Evolutionary conservation across 805 yeast species (phyloP).

Genomic region (Ogataea neopini): DNA sequence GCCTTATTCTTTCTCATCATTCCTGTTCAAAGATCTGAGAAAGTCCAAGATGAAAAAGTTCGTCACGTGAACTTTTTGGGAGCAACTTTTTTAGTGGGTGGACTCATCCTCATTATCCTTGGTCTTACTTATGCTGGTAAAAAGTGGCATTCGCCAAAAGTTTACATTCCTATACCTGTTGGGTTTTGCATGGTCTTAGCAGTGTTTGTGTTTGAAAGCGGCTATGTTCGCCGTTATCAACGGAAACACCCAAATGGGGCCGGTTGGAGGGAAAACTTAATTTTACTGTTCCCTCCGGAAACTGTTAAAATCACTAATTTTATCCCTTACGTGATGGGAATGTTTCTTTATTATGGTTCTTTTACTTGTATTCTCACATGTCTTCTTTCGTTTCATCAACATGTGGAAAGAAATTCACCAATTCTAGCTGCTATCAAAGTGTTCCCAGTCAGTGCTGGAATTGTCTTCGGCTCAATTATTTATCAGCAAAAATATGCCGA

Average conservation of each 20-base stretch:
- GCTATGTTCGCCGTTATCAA: constrained; percentile 45
- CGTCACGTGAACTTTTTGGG: constrained; percentile 28
- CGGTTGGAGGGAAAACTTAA: constrained; percentile 24
- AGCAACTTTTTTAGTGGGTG: constrained; percentile 33
- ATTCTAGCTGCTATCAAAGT: constrained; percentile 40
- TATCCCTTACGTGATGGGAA: constrained; percentile 17
- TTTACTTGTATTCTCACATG: constrained; percentile 13
- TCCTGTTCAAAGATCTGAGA: constrained; percentile 32
- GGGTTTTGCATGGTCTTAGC: constrained; percentile 36
- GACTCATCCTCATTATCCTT: constrained; percentile 40
- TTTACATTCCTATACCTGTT: constrained; percentile 43
- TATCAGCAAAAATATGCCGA: constrained; percentile 17
- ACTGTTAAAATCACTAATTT: constrained; percentile 26
- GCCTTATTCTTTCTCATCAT: constrained; percentile 29
- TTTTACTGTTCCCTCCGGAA: constrained; percentile 27
- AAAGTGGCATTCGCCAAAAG: constrained; percentile 41
- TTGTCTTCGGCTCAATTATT: constrained; percentile 31
- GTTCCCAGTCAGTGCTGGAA: constrained; percentile 37
- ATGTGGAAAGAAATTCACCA: constrained; percentile 33
- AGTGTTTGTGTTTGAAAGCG: constrained; percentile 37
- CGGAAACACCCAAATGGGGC: constrained; percentile 39
- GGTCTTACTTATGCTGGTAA: constrained; percentile 50
- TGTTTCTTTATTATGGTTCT: constrained; percentile 15
- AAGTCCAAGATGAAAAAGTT: constrained; percentile 34
- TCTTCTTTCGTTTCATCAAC: constrained; percentile 27